These are phyloP conservation scores for Penicillium herquei DNA, from an alignment of 495 filamentous ascomycete genomes.

Conservation along the genomic window DNA sequence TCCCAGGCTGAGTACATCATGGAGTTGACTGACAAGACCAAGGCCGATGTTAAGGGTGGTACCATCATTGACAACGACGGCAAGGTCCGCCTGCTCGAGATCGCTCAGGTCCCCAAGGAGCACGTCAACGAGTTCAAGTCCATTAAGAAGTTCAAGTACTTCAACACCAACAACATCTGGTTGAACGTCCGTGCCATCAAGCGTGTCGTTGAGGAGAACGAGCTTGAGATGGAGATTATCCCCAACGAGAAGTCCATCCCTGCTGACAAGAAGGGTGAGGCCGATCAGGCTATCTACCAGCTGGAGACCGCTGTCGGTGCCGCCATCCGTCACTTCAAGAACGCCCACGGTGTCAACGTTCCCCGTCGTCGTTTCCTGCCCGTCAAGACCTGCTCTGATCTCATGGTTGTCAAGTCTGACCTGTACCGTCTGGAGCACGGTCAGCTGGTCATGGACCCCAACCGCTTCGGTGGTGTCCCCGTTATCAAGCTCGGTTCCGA, in stretches of 20 bases:
- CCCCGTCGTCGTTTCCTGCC: constrained; percentile 96
- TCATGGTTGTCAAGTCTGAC: constrained; percentile 99
- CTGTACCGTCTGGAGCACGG: constrained; percentile 99
- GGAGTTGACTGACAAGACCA: constrained; percentile 99
- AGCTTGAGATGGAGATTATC: constrained; percentile 99
- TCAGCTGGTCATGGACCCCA: constrained; percentile 92
- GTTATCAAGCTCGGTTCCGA: constrained; percentile 98
- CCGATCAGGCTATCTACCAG: constrained; percentile 94
- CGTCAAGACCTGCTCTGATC: constrained; percentile 99
- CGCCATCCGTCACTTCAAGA: constrained; percentile 97
- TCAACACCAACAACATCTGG: constrained; percentile 99
- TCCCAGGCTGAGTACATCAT: constrained; percentile 96
- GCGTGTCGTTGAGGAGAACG: constrained; percentile 97
- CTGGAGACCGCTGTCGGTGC: constrained; percentile 98
- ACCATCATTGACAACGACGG: constrained; percentile 99
- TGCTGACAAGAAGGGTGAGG: constrained; percentile 99
- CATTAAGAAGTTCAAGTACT: constrained; percentile 99
- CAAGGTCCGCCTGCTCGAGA: constrained; percentile 92
- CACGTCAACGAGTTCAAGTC: constrained; percentile 99
- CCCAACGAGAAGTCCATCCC: constrained; percentile 98
- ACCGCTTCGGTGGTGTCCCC: constrained; percentile 95
- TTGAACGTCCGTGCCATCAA: constrained; percentile 97
- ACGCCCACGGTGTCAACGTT: constrained; percentile 98
- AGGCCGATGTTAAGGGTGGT: constrained; percentile 99
- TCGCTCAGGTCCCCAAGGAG: constrained; percentile 99